phyloP scores from a whole-genome alignment of 208 protist genomes.

The Crithidia fasciculata region DNA sequence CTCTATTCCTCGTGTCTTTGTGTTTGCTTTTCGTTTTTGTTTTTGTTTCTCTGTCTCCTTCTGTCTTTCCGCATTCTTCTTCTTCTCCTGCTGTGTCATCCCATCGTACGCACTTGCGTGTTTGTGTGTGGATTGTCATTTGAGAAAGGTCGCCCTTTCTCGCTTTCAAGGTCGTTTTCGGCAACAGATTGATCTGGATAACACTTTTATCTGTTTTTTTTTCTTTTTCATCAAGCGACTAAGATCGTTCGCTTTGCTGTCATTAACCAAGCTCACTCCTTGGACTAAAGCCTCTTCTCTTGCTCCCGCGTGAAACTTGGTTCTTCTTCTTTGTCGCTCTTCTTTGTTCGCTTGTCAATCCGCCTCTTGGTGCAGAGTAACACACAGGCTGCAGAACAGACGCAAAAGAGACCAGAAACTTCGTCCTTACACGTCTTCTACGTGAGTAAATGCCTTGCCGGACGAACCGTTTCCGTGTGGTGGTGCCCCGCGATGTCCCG shows the following conservation, averaged over 20 bases:
- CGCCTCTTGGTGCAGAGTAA: neutral
- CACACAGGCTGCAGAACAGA: neutral
- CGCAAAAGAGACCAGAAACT: neutral
- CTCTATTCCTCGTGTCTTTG: neutral
- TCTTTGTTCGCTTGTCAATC: too few relatives aligned
- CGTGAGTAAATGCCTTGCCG: neutral
- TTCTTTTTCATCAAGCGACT: neutral
- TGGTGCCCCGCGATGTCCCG: slow-evolving; percentile 9
- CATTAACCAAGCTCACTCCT: too few relatives aligned
- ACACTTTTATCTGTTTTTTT: neutral
- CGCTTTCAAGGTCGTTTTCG: too few relatives aligned
- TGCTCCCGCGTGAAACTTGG: too few relatives aligned
- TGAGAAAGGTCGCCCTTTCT: too few relatives aligned
- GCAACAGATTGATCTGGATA: too few relatives aligned
- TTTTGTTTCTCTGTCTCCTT: neutral
- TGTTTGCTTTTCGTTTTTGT: neutral
- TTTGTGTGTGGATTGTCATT: too few relatives aligned
- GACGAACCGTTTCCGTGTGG: slow-evolving; percentile 7
- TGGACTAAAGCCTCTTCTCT: too few relatives aligned
- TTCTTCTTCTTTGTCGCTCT: too few relatives aligned
- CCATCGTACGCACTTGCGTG: too few relatives aligned
- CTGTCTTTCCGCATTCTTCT: neutral
- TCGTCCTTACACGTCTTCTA: neutral
- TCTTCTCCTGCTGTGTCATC: neutral
- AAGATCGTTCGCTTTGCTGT: neutral